Percentiles rank a stretch among this genome's conserved stretches.
phyloP scores from a whole-genome alignment of 441 rosid species.

The Populus hybrid region DNA sequence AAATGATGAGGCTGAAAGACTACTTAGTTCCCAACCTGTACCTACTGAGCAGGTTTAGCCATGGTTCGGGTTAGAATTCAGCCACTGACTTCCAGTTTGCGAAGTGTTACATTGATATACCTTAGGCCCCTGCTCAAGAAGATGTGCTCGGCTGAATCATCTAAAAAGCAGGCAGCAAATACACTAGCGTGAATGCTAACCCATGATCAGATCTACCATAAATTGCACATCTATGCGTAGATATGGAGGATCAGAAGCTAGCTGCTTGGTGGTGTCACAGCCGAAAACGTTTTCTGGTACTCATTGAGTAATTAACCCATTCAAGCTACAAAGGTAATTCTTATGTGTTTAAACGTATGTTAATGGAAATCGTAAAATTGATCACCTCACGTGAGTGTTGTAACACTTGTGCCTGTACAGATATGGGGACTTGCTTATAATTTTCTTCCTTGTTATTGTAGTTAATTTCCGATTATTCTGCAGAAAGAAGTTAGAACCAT shows the following conservation, averaged over 20 bases:
- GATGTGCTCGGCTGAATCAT: neutral
- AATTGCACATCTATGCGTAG: neutral
- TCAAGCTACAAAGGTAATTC: neutral
- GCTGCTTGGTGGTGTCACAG: neutral
- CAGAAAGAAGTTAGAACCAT: neutral
- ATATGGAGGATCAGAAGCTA: constrained; percentile 1
- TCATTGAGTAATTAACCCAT: neutral
- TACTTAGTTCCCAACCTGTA: constrained; percentile 61
- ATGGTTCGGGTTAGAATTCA: neutral
- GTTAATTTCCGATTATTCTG: constrained; percentile 5
- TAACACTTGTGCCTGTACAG: neutral
- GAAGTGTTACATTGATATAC: neutral
- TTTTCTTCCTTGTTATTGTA: neutral
- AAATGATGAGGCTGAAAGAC: constrained; percentile 91
- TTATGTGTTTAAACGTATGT: neutral
- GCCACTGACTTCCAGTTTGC: constrained; percentile 5
- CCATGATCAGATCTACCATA: neutral
- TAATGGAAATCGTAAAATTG: neutral
- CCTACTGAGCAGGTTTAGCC: constrained; percentile 34
- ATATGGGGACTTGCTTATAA: too few relatives aligned
- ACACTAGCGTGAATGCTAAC: neutral
- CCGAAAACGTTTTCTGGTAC: neutral
- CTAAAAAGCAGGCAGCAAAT: neutral
- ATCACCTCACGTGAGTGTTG: neutral
- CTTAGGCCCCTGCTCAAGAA: neutral